Conservation (phyloP, 768 basidiomycete species). For the Exidia glandulosa region DNA sequence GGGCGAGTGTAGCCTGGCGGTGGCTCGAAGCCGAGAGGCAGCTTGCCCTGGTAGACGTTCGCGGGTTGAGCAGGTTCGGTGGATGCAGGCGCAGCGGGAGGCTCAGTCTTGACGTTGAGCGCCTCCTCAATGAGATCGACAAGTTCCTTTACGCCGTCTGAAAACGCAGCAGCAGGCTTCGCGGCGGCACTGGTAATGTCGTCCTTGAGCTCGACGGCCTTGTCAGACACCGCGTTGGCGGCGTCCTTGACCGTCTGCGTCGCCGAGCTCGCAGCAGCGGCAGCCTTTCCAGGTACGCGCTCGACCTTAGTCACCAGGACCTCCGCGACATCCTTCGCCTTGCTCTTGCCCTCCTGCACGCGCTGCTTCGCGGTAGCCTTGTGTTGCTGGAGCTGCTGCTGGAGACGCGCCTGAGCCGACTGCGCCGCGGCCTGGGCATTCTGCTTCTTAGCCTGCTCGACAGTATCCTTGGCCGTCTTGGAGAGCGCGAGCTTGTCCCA, state of each 20-base stretch:
- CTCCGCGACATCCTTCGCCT: constrained; percentile 31
- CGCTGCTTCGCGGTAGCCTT: constrained; percentile 29
- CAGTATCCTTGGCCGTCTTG: constrained; percentile 9
- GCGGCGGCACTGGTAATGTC: not conserved
- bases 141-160: constrained; percentile 57
- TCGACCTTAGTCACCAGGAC: constrained; percentile 40
- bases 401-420: constrained; percentile 35
- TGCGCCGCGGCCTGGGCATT: constrained; percentile 31
- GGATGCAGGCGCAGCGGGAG: constrained; percentile 50
- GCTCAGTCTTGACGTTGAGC: constrained; percentile 30
- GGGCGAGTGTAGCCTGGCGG: constrained; percentile 79
- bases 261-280: too few species aligned
- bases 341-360: constrained; percentile 31
- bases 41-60: constrained; percentile 43
- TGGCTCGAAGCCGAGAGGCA: constrained; percentile 91
- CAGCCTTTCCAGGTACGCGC: constrained; percentile 25
- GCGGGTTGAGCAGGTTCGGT: constrained; percentile 51
- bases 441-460: constrained; percentile 14
- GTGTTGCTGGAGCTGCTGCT: constrained; percentile 40
- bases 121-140: constrained; percentile 65
- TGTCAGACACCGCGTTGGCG: not conserved
- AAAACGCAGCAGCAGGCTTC: constrained; percentile 20
- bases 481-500: constrained; percentile 45
- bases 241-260: constrained; percentile 13
- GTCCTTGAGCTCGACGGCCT: not conserved